Percentiles rank a stretch among this genome's conserved stretches.
These are phyloP conservation scores for Nemania diffusa DNA, from an alignment of 2,329 filamentous ascomycete genomes.

Conservation along the genomic window DNA sequence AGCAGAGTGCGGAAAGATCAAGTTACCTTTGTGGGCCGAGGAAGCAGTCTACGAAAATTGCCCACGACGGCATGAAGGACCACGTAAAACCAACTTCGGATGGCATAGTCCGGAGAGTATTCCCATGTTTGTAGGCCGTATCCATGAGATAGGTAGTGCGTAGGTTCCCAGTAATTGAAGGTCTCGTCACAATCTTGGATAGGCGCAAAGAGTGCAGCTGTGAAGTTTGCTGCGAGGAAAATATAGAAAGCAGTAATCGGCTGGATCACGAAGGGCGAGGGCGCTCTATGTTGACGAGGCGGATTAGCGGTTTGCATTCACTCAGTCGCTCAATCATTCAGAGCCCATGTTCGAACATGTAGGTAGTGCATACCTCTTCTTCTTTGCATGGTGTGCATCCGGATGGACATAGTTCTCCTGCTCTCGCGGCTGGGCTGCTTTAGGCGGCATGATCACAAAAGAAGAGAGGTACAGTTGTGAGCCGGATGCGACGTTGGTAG, in stretches of 20 bases:
- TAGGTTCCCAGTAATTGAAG: constrained; percentile 99
- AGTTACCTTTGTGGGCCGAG: constrained; percentile 67
- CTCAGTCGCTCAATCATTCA: not conserved
- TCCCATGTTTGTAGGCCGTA: constrained; percentile 98
- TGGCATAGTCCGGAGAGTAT: constrained; percentile 93
- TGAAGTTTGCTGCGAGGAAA: constrained; percentile 76
- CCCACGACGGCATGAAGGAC: constrained; percentile 79
- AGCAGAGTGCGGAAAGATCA: not conserved
- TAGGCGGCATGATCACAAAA: constrained; percentile 41
- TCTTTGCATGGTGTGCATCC: constrained; percentile 48
- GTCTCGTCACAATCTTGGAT: constrained; percentile 99
- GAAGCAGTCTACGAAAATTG: constrained; percentile 72
- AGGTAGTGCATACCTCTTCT: constrained; percentile 47
- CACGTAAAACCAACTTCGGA: constrained; percentile 94
- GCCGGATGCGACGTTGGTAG: not conserved
- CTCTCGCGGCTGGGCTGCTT: constrained; percentile 31
- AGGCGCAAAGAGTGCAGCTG: constrained; percentile 84
- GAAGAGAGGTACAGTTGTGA: not conserved
- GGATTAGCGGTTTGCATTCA: constrained; percentile 17
- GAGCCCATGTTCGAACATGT: not conserved
- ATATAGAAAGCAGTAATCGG: constrained; percentile 83
- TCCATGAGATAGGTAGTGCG: constrained; percentile 91
- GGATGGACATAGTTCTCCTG: constrained; percentile 45
- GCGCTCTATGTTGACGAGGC: constrained; percentile 50
- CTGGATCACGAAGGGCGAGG: constrained; percentile 71